Evolutionary conservation across 192 early-diverging fungal genomes (phyloP), one percentile per base, ranked within the genome.

Genomic region (Coemansia sp.): DNA sequence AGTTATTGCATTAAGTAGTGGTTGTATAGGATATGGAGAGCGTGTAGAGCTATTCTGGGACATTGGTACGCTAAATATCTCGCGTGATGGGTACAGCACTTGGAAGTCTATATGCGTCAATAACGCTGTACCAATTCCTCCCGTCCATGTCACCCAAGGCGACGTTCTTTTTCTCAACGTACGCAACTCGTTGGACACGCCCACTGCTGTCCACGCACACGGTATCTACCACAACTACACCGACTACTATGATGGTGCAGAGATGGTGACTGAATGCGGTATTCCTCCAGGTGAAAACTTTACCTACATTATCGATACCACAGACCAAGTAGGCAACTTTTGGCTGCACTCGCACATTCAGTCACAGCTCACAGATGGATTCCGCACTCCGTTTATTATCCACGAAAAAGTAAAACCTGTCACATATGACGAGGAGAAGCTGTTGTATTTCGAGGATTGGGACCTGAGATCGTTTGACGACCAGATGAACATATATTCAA

Each of bases 341-440:
- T 94, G 93, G 93, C 75, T 88, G 47, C 91, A 93, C 62, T 75
- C 81, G n/a, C 91, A 93, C 70, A 74, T 61, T 57, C 62, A 62
- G 26, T 76, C 73, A 19, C 90, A 93, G 71, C 90, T 91, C 61
- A 84, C 88, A 18, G 92, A 93, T 55, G 92, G 92, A 32, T 67
- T 92, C 49, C 85, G 87, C 56, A 76, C 80, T 0, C 82, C 92
- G 4, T 53, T 93, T 29, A 82, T 91, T 51, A 77, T 93, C 58
- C 71, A 85, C 52, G 80, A 86, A 41, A 18, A 51, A 51, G n/a
- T n/a, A 45, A 11, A 27, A 0, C 58, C 58, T 4, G 78, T 82
- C 60, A 48, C 7, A 41, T 88, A 88, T 49, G 87, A 91, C 53
- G 83, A 80, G 19, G 90, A 92, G 8, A 61, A 78, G 45, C 62